Conservation (phyloP, 2,329 filamentous ascomycete genomes). For the Xylaria arbuscula region DNA sequence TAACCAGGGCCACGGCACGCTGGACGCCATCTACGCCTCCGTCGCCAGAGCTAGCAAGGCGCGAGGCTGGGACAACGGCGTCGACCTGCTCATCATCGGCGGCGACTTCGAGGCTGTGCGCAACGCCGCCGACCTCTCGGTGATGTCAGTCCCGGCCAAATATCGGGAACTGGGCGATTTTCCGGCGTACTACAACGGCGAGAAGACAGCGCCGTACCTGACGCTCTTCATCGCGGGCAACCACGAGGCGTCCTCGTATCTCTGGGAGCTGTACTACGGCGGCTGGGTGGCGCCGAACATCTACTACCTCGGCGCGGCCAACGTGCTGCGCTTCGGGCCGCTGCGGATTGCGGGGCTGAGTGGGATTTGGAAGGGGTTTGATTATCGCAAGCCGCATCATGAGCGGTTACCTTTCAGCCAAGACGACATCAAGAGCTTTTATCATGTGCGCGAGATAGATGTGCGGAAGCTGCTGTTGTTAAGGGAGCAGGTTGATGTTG, state of each 20-base stretch:
- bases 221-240: constrained; percentile 96
- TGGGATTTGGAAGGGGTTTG: constrained; percentile 93
- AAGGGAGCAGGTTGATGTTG: constrained; percentile 88
- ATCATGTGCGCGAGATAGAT: constrained; percentile 90
- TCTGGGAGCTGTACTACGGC: constrained; percentile 94
- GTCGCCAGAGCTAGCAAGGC: constrained; percentile 74
- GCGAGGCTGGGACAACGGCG: constrained; percentile 79
- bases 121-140: constrained; percentile 86
- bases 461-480: constrained; percentile 88
- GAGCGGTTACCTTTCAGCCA: constrained; percentile 87
- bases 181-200: constrained; percentile 90
- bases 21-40: constrained; percentile 90
- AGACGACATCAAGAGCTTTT: constrained; percentile 82
- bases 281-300: constrained; percentile 98
- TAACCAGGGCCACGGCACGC: constrained; percentile 83
- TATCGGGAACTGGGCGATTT: constrained; percentile 93
- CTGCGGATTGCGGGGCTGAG: constrained; percentile 89
- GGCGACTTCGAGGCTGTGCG: constrained; percentile 96
- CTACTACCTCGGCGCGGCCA: constrained; percentile 95
- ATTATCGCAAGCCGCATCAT: constrained; percentile 85
- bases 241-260: constrained; percentile 90
- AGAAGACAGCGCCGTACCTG: constrained; percentile 80
- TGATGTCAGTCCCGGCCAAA: constrained; percentile 90
- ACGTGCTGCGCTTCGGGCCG: constrained; percentile 84
- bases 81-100: constrained; percentile 93